A percentile compares a stretch with the other conserved stretches of the same genome.
These are phyloP conservation scores for Microthyrium microscopicum DNA, from an alignment of 2,329 filamentous ascomycete genomes.

Conservation along the genomic window DNA sequence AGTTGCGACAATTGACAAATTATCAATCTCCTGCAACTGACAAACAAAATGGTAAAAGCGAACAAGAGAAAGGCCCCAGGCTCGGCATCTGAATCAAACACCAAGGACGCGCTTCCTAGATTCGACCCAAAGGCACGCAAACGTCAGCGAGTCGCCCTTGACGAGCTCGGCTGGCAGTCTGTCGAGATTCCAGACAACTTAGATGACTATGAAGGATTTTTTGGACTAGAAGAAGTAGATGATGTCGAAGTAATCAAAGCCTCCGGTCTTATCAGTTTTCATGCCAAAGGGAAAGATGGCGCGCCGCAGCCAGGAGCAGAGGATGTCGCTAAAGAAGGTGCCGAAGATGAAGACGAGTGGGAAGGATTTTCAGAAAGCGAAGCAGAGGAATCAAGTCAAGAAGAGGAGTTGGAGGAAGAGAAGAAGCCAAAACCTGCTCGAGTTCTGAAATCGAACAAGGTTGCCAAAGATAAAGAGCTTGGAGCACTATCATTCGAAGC, in stretches of 20 bases:
- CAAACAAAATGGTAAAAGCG: too few species aligned
- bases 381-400: too few species aligned
- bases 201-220: conserved; percentile 87
- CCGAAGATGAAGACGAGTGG: conserved; percentile 17
- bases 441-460: conserved; percentile 2
- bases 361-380: conserved; percentile 16
- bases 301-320: neutral
- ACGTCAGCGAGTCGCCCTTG: conserved; percentile 27
- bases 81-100: neutral
- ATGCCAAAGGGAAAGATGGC: conserved; percentile 2
- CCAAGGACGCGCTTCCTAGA: neutral
- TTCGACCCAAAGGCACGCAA: conserved; percentile 13
- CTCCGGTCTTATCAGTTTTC: conserved; percentile 31
- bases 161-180: conserved; percentile 44
- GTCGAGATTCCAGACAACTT: conserved; percentile 57
- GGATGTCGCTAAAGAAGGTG: conserved; percentile 8
- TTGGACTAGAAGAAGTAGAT: conserved; percentile 78
- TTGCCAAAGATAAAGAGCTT: conserved; percentile 15
- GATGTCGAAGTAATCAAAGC: conserved; percentile 68
- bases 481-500: conserved; percentile 37
- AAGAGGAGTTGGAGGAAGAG: conserved; percentile 1
- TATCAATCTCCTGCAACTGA: too few species aligned
- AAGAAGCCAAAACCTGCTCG: too few species aligned
- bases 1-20: too few species aligned
- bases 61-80: neutral